Base-by-base conservation (phyloP, 2,329 filamentous ascomycete genomes). In the Nothopassalora personata region DNA sequence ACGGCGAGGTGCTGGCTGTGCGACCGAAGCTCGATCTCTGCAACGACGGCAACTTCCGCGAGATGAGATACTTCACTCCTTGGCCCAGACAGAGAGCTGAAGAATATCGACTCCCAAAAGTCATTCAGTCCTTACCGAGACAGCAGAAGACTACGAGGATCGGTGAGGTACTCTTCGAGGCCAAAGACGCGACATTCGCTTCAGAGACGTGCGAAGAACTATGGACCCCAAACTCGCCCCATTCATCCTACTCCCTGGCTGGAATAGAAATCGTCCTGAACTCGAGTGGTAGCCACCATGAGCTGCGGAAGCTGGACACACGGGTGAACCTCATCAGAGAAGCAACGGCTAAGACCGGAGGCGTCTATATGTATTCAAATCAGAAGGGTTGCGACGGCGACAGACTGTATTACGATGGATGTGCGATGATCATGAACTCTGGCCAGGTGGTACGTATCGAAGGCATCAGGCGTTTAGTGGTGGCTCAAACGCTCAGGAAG, bases 11-110 rank as follows among this genome's bases (percentile, higher is more conserved):
- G 19, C 74, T 91, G 18, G 77, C 87, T 59, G 87, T 94, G 58
- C 79, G 88, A 10, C 88, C 88, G 0, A 91, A 91, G 73, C 78
- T 89, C 63, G 86, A 79, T 67, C 80, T 91, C 5, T 87, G 87
- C 51, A 87, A 88, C 60, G 86, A 90, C 71, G 88, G 87, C 1
- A 88, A 79, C 66, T 79, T 75, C 55, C 71, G 77, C 5, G 77
- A 79, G 64, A 74, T 74, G 72, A 64, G 72, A 34, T 73, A 84
- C 71, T 89, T 89, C 68, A 84, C 81, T 0, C 81, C 86, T 0
- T 89, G 86, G 86, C 76, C 80, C 55, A 76, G 81, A 1, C 77
- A 81, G 18, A 73, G 83, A 28, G 77, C 83, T 0, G 87, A 91
- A 67, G 77, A 88, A 28, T 89, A 86, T 68, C 81, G 85, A 57